Evolutionary conservation across 305 asterid species (phyloP).

Genomic region (Fraxinus ornus): DNA sequence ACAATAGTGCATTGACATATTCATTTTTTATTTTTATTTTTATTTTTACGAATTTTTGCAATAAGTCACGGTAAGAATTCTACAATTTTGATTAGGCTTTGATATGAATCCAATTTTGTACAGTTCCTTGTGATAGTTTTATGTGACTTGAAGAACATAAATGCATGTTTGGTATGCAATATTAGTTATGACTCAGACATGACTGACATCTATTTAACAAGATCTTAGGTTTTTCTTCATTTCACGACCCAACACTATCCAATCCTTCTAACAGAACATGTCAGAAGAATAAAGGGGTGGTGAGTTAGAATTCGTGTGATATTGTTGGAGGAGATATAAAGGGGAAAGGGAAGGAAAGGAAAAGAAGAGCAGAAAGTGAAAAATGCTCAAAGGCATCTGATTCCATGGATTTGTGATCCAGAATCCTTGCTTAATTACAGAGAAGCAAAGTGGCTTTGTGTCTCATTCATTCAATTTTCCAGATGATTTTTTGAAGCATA

Average conservation of each 20-base stretch:
- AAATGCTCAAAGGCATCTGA: conserved; percentile 28
- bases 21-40: conserved; percentile 6
- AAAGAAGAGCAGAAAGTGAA: conserved; percentile 12
- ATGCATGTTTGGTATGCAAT: background rate
- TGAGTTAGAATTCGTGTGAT: background rate
- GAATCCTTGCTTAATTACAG: conserved; percentile 5
- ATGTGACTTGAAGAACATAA: background rate
- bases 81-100: conserved; percentile 27
- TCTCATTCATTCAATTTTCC: background rate
- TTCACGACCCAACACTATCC: background rate
- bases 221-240: background rate
- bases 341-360: conserved; percentile 18
- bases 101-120: conserved; percentile 13
- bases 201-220: background rate
- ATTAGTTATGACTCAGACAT: background rate
- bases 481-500: conserved; percentile 9
- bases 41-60: conserved; percentile 17
- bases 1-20: conserved; percentile 24
- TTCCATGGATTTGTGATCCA: conserved; percentile 22
- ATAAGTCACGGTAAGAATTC: conserved; percentile 14
- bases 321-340: background rate
- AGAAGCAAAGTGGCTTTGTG: conserved; percentile 19
- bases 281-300: background rate
- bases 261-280: background rate
- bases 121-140: background rate